Evolutionary conservation across 139 green algal genomes (phyloP), one percentile per base, ranked within the genome.

Genomic region (Chlorella vulgaris): DNA sequence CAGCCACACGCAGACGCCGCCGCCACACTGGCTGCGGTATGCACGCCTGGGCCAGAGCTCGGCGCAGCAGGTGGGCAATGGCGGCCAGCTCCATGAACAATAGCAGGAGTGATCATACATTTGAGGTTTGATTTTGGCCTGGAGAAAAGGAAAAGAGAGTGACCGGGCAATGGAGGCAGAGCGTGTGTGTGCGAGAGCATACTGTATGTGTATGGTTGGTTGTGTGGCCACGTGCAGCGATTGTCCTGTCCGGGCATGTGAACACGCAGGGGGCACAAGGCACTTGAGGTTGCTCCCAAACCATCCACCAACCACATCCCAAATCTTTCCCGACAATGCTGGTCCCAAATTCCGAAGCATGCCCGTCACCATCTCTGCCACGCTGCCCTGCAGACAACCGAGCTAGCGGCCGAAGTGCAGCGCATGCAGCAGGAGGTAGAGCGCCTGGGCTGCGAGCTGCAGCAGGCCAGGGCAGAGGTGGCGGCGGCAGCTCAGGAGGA

Each of bases 351-450:
- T 58, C n/a, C n/a, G n/a, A n/a, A n/a, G n/a, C n/a, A n/a, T n/a
- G n/a, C n/a, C n/a, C n/a, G n/a, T n/a, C n/a, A 29, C n/a, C 13
- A n/a, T 42, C 43, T 4, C 47, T 3, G 15, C 1, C 33, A 1
- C 4, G 3, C 31, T 24, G 6, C 5, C 22, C 19, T 31, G 19
- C 50, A 78, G 70, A 61, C 53, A 21, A 35, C 35, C 19, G 29
- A 62, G 38, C 50, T 76, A 31, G 28, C 87, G 38, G 31, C n/a
- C n/a, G 42, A 86, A 76, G 38, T 69, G 43, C 40, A 53, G 35
- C 39, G 31, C 24, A 24, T 68, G 31, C 42, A 79, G 42, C 10
- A 39, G 2, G 22, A 76, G 31, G 10, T 67, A 15, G 24, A 36
- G 7, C n/a, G 55, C 55, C 61, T 61, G 24, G 7, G 63, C 24